phyloP scores from a whole-genome alignment of 768 basidiomycete species.

The Boletus tomentosulus region DNA sequence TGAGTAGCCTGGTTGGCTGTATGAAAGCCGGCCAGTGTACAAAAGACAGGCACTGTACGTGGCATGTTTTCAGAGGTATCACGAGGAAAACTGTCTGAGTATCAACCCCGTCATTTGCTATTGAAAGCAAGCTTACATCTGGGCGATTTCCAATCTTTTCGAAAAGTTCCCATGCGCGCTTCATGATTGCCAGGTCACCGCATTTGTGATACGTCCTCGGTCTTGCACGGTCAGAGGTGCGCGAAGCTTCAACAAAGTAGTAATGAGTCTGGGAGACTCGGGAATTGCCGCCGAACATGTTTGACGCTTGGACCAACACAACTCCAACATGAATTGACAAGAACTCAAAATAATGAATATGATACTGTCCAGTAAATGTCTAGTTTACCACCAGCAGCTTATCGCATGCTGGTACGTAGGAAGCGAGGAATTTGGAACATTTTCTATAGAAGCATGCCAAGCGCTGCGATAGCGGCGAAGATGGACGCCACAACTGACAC shows the following conservation, averaged over 20 bases:
- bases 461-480: conserved; percentile 9
- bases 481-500: conserved; percentile 7
- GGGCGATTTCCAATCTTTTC: background rate
- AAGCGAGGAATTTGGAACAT: background rate
- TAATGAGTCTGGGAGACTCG: background rate
- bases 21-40: background rate
- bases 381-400: too few relatives aligned
- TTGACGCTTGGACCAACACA: too few relatives aligned
- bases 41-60: background rate
- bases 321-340: too few relatives aligned
- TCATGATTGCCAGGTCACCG: background rate
- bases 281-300: background rate
- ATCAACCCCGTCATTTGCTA: background rate
- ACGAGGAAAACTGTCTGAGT: background rate
- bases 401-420: too few relatives aligned
- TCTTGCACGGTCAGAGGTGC: background rate
- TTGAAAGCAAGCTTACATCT: conserved; percentile 1
- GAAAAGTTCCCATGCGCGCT: background rate
- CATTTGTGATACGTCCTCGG: conserved; percentile 2
- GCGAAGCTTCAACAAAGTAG: background rate
- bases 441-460: conserved; percentile 13
- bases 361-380: too few relatives aligned
- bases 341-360: too few relatives aligned
- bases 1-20: too few relatives aligned
- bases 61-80: too few relatives aligned